phyloP scores from a whole-genome alignment of 2,329 filamentous ascomycete species.

The Phaeosphaeria sp. region DNA sequence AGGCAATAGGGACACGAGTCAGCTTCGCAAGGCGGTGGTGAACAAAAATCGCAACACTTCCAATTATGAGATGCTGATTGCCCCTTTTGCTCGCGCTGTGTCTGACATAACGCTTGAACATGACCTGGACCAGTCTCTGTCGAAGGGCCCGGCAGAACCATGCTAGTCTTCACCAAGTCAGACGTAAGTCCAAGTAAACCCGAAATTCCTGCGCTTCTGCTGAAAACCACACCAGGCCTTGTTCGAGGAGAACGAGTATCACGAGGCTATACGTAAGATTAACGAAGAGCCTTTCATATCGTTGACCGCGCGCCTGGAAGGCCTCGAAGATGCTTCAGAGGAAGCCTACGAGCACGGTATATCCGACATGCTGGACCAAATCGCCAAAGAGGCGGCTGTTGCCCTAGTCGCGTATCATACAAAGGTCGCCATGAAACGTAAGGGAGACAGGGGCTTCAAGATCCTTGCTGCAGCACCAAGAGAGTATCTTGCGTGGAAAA shows the following conservation, averaged over 20 bases:
- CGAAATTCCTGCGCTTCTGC: neutral
- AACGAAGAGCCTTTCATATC: slow-evolving; percentile 6
- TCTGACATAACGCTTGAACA: slow-evolving; percentile 4
- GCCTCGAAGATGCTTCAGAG: neutral
- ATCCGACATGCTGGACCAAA: too few species aligned
- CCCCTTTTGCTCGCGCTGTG: slow-evolving; percentile 2
- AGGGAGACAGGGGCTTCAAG: neutral
- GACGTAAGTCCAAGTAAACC: slow-evolving; percentile 12
- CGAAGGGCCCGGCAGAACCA: slow-evolving; percentile 10
- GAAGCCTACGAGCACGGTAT: too few species aligned
- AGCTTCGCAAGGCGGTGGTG: slow-evolving; percentile 14
- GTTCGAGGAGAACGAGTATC: neutral
- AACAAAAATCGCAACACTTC: slow-evolving; percentile 14
- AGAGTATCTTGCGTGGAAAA: neutral
- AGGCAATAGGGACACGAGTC: slow-evolving; percentile 23
- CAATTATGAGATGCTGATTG: slow-evolving; percentile 21
- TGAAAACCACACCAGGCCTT: slow-evolving; percentile 2
- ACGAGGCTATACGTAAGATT: slow-evolving; percentile 1
- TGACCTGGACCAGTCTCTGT: slow-evolving; percentile 13
- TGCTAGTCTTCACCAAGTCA: slow-evolving; percentile 16
- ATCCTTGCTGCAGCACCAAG: neutral
- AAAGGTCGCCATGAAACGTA: neutral
- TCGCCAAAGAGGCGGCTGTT: too few species aligned
- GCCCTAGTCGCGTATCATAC: too few species aligned
- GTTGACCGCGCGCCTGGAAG: neutral